Evolutionary conservation across 176 grass and related monocot species (phyloP).

Genomic region (Saccharum spontaneum): DNA sequence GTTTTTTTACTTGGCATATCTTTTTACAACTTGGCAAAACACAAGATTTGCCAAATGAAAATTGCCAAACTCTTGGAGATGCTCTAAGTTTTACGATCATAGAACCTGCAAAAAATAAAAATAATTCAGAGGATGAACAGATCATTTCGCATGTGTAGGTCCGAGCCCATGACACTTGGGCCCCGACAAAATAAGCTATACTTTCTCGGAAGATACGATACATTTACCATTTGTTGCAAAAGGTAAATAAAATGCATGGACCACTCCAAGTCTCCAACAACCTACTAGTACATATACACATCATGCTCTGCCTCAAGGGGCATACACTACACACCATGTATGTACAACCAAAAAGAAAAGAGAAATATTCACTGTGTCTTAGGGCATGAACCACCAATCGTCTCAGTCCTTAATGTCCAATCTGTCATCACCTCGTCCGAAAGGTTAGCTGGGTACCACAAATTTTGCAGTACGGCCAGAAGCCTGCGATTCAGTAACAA

Average conservation of each 20-base stretch:
- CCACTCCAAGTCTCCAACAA: no score
- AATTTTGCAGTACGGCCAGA: slow-evolving; percentile 40
- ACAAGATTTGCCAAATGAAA: no score
- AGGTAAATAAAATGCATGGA: not conserved
- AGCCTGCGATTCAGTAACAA: slow-evolving; percentile 31
- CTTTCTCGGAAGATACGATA: not conserved
- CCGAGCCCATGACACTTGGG: not conserved
- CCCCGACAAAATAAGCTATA: not conserved
- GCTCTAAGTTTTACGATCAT: no score
- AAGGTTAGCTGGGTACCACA: slow-evolving; percentile 39
- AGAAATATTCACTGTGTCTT: not conserved
- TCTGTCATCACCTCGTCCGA: not conserved
- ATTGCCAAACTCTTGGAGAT: no score
- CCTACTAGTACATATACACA: no score
- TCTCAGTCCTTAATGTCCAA: not conserved
- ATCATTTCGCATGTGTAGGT: no score
- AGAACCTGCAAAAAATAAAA: no score
- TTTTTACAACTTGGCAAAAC: no score
- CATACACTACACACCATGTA: not conserved
- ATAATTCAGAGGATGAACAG: no score
- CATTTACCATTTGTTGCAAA: not conserved
- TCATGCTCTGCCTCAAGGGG: not conserved
- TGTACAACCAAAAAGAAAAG: not conserved
- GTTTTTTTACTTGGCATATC: no score
- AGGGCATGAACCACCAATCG: not conserved